Conservation (phyloP, 2,329 filamentous ascomycete species). For the Zasmidium cellare region DNA sequence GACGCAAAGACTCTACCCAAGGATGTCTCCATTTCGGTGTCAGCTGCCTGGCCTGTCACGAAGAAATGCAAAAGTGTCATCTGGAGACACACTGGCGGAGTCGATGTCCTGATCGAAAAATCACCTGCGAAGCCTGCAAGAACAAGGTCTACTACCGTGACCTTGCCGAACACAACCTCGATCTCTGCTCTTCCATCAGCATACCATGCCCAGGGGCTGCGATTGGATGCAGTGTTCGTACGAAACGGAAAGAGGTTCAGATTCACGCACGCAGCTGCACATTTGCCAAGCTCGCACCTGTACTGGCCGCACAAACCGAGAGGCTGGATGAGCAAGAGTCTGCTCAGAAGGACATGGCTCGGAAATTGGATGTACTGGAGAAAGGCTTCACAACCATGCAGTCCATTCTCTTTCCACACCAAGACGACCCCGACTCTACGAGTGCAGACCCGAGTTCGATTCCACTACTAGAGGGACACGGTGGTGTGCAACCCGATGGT, state of each 20-base stretch:
- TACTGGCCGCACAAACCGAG: conserved; percentile 44
- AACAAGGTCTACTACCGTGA: conserved; percentile 43
- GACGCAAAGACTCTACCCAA: conserved; percentile 54
- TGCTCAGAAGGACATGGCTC: conserved; percentile 41
- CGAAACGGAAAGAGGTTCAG: conserved; percentile 41
- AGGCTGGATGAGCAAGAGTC: conserved; percentile 46
- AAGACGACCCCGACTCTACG: conserved; percentile 19
- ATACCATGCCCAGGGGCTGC: conserved; percentile 46
- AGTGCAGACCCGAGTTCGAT: conserved; percentile 25
- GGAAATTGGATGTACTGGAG: conserved; percentile 48
- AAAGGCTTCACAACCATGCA: conserved; percentile 45
- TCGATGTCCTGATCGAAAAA: conserved; percentile 52
- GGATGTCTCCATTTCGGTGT: conserved; percentile 57
- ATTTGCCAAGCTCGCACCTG: conserved; percentile 49
- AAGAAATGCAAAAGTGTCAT: conserved; percentile 55
- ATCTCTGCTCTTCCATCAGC: conserved; percentile 43
- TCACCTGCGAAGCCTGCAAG: conserved; percentile 45
- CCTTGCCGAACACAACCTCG: conserved; percentile 42
- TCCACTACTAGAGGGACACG: conserved; percentile 18
- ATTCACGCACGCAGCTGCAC: conserved; percentile 44
- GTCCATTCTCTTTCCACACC: conserved; percentile 36
- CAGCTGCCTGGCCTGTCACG: conserved; percentile 54
- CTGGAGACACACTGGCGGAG: conserved; percentile 45
- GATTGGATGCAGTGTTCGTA: conserved; percentile 44
- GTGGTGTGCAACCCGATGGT: not conserved